Conservation (phyloP, 805 yeast species). For the Kluyveromyces wickerhamii region DNA sequence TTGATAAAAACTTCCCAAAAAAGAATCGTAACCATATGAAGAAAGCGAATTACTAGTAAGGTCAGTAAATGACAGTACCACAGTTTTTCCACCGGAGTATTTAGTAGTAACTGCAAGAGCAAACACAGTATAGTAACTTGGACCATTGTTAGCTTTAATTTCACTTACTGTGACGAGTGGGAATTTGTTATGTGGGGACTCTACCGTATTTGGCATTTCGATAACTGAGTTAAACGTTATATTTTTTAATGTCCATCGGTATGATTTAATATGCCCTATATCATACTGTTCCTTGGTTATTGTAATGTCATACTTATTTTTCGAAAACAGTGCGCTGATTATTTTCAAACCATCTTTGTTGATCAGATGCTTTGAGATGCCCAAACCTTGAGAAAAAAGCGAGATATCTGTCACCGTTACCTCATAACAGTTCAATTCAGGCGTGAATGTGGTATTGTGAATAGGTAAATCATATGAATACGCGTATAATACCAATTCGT, state of each 20-base stretch:
- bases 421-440: conserved; percentile 3
- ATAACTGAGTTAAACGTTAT: background rate
- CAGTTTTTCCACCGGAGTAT: conserved; percentile 2
- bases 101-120: conserved; percentile 9
- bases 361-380: background rate
- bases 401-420: background rate
- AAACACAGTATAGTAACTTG: conserved; percentile 6
- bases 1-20: conserved; percentile 14
- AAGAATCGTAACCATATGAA: conserved; percentile 19
- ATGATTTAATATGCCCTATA: background rate
- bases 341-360: background rate
- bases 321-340: background rate
- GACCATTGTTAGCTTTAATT: background rate
- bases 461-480: conserved; percentile 3
- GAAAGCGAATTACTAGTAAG: conserved; percentile 16
- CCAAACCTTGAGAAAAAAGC: background rate
- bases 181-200: background rate
- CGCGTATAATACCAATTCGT: background rate
- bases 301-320: background rate
- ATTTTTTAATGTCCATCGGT: background rate
- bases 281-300: background rate
- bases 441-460: background rate
- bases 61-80: conserved; percentile 21
- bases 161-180: conserved; percentile 1
- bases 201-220: background rate